Percentiles rank a stretch among this genome's conserved stretches.
phyloP scores from a whole-genome alignment of 164 flowering plant genomes.

The Nelumbo lutea region DNA sequence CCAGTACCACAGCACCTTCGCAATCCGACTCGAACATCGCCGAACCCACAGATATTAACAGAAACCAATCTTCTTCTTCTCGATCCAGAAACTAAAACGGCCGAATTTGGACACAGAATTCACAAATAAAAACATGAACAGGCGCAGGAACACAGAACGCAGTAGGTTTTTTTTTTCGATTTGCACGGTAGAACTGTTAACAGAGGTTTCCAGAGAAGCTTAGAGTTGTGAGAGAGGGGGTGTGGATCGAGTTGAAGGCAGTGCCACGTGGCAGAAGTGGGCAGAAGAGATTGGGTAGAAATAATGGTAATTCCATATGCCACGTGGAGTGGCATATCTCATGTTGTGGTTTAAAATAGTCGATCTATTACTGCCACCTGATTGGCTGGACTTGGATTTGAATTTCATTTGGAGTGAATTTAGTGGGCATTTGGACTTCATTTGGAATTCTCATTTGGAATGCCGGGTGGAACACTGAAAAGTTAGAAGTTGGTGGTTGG shows the following conservation, averaged over 20 bases:
- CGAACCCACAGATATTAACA: constrained; percentile 3
- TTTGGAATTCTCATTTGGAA: not conserved
- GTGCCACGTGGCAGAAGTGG: constrained; percentile 10
- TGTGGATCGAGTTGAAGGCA: not conserved
- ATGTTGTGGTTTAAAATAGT: constrained; percentile 16
- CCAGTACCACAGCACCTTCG: constrained; percentile 11
- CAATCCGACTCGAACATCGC: constrained; percentile 29
- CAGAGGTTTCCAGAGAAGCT: constrained; percentile 1
- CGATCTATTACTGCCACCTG: constrained; percentile 13
- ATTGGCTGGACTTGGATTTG: constrained; percentile 11
- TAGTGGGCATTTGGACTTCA: not conserved
- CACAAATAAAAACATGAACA: not conserved
- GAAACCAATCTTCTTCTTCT: not conserved
- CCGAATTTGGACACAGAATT: not conserved
- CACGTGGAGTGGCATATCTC: constrained; percentile 14
- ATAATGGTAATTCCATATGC: not conserved
- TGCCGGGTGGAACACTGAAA: not conserved
- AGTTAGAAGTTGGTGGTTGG: constrained; percentile 7
- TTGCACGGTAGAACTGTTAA: not conserved
- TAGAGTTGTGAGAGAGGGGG: not conserved
- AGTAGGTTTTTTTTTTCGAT: not conserved
- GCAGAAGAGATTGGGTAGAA: not conserved
- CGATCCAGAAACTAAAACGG: not conserved
- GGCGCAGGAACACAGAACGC: no score
- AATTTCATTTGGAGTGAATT: constrained; percentile 4